Conservation (phyloP, 2,329 filamentous ascomycete species). For the Phaeosphaeria sp. region DNA sequence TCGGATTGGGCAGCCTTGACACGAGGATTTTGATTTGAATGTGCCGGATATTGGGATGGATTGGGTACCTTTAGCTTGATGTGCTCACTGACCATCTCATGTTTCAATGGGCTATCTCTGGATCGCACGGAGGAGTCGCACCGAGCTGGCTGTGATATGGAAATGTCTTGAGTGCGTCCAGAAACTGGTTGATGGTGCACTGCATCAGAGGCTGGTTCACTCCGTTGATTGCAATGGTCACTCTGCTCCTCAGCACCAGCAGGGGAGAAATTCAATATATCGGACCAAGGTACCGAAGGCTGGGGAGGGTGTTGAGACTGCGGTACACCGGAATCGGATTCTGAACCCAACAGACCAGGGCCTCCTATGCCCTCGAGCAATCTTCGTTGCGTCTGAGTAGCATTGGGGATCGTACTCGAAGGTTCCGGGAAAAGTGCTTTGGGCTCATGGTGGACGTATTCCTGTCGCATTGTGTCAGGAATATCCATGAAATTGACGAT, state of each 20-base stretch:
- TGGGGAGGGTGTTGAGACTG: slow-evolving; percentile 28
- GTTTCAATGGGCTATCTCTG: slow-evolving; percentile 9
- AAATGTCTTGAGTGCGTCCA: background rate
- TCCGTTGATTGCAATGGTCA: slow-evolving; percentile 11
- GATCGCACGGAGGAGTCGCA: slow-evolving; percentile 8
- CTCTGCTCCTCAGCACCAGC: slow-evolving; percentile 13
- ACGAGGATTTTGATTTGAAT: background rate
- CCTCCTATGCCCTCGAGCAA: slow-evolving; percentile 45
- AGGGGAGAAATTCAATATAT: slow-evolving; percentile 36
- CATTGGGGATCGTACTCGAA: slow-evolving; percentile 53
- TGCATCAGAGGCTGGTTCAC: background rate
- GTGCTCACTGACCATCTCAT: slow-evolving; percentile 2
- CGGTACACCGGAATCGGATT: slow-evolving; percentile 14
- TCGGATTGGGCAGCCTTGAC: background rate
- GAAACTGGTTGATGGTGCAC: background rate
- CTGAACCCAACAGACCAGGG: slow-evolving; percentile 32
- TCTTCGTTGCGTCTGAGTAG: slow-evolving; percentile 49
- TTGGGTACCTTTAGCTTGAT: background rate
- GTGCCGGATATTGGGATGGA: background rate
- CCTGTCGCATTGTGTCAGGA: slow-evolving; percentile 41
- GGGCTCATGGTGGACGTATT: slow-evolving; percentile 50
- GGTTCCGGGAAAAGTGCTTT: slow-evolving; percentile 48
- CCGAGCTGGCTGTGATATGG: slow-evolving; percentile 11
- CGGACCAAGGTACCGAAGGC: slow-evolving; percentile 47
- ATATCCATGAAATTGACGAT: slow-evolving; percentile 24